Base-by-base conservation (phyloP, 2,329 filamentous ascomycete genomes). In the Calonectria leucothoes region DNA sequence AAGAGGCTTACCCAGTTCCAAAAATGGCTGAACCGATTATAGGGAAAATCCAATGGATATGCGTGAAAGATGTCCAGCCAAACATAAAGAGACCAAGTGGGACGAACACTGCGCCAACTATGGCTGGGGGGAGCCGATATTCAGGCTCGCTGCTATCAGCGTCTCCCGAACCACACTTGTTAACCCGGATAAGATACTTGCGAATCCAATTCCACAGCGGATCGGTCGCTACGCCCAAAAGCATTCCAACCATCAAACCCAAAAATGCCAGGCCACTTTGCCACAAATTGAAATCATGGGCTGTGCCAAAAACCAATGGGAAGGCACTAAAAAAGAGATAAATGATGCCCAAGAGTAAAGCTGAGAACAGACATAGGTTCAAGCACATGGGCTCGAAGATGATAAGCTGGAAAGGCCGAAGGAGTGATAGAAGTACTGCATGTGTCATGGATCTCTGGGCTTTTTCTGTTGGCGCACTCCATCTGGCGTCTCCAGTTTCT, bases 261-360 rank as follows among this genome's bases (percentile, higher is more conserved):
- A 96, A 80, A 83, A 98, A 98, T 14, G 92, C 89, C 69, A 97
- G 85, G 20, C 95, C 96, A 14, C 91, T 88, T 83, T 98, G 94
- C 88, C 93, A 97, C 11, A 95, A 86, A 67, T 91, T 91, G 85
- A 98, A 95, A 25, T 90, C 91, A 82, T 97, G 93, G 63, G 93
- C 92, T 51, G 89, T 90, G 29, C 88, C 83, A 81, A 98, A 98
- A 17, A 98, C 92, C 51, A 97, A 86, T 5, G 93, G 91, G 79
- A 98, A 98, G 0, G 95, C 95, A 25, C 95, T 95, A 82, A 98
- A 97, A 87, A 97, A 98, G 42, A 98, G 91, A 82, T 98, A 98
- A 2, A 98, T 86, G 52, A 97, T 93, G 6, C 95, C 95, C 10
- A 98, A 88, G 20, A 98, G 87, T 67, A 98, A 91, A 48, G 95